Conservation (phyloP, 2,329 filamentous ascomycete genomes). For the Fusarium verticillioides region DNA sequence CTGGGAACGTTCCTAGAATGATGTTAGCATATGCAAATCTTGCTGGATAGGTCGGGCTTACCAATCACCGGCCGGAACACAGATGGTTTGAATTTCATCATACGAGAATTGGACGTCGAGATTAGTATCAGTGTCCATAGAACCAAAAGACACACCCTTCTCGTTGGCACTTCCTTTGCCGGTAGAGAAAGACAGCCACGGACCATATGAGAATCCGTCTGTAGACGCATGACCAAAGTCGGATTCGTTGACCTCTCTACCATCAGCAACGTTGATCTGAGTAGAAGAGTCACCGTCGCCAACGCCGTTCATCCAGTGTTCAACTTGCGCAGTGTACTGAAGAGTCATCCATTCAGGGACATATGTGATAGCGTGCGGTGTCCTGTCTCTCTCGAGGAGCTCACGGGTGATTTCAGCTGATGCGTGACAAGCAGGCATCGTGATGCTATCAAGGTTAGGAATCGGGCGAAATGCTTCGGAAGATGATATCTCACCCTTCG, state of each 20-base stretch:
- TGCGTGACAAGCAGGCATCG: constrained; percentile 34
- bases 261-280: constrained; percentile 25
- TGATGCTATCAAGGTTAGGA: constrained; percentile 19
- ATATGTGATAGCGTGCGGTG: constrained; percentile 32
- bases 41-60: not conserved
- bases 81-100: constrained; percentile 35
- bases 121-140: constrained; percentile 19
- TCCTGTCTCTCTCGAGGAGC: constrained; percentile 20
- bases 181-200: constrained; percentile 24
- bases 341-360: constrained; percentile 27
- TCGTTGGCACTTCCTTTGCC: constrained; percentile 10
- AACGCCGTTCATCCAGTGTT: constrained; percentile 34
- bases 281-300: constrained; percentile 25
- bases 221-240: constrained; percentile 32
- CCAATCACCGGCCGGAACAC: constrained; percentile 26
- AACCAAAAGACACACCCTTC: constrained; percentile 1
- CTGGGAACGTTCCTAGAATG: constrained; percentile 31
- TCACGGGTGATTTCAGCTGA: constrained; percentile 26
- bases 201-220: constrained; percentile 28
- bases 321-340: constrained; percentile 23
- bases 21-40: not conserved
- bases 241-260: constrained; percentile 19
- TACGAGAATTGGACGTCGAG: constrained; percentile 33
- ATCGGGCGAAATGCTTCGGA: fast-evolving
- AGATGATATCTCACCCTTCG: not conserved